A percentile compares a stretch with the other conserved stretches of the same genome.
Evolutionary conservation across 352 stramenopile genomes (phyloP).

Genomic region (Aphanomyces astaci): DNA sequence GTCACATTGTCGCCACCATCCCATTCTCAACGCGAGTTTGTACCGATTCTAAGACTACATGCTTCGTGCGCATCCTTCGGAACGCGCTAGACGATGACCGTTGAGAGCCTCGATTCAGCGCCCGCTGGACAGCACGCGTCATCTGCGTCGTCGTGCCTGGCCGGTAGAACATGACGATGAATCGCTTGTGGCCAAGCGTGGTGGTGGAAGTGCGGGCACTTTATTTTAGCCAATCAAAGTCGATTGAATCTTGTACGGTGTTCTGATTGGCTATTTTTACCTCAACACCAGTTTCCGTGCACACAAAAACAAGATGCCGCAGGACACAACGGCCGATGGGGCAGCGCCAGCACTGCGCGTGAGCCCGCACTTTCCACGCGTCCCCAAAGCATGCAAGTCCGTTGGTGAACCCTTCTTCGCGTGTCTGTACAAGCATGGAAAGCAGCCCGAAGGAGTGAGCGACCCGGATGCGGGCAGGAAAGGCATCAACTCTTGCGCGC

Average conservation of each 20-base stretch:
- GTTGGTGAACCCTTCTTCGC: constrained; percentile 64
- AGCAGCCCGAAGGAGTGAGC: constrained; percentile 44
- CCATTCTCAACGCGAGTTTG: neutral
- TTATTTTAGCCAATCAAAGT: constrained; percentile 12
- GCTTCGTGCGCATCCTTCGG: constrained; percentile 15
- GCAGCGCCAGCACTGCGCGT: constrained; percentile 38
- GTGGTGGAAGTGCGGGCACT: neutral
- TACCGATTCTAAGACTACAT: constrained; percentile 24
- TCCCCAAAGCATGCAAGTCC: constrained; percentile 60
- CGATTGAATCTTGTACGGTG: neutral
- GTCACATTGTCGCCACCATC: neutral
- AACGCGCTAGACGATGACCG: neutral
- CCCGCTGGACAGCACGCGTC: constrained; percentile 1
- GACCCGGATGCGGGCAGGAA: constrained; percentile 60
- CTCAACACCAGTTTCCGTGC: neutral
- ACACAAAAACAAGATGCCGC: constrained; percentile 10
- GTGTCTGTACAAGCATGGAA: constrained; percentile 78
- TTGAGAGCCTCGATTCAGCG: constrained; percentile 9
- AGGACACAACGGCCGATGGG: constrained; percentile 11
- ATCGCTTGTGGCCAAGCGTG: constrained; percentile 13
- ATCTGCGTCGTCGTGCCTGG: neutral
- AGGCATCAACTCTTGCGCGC: constrained; percentile 48
- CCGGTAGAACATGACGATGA: constrained; percentile 12
- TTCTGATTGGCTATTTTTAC: constrained; percentile 9
- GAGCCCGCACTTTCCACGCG: constrained; percentile 69